phyloP scores from a whole-genome alignment of 257 asterid species.

The Lycium ferocissimum region DNA sequence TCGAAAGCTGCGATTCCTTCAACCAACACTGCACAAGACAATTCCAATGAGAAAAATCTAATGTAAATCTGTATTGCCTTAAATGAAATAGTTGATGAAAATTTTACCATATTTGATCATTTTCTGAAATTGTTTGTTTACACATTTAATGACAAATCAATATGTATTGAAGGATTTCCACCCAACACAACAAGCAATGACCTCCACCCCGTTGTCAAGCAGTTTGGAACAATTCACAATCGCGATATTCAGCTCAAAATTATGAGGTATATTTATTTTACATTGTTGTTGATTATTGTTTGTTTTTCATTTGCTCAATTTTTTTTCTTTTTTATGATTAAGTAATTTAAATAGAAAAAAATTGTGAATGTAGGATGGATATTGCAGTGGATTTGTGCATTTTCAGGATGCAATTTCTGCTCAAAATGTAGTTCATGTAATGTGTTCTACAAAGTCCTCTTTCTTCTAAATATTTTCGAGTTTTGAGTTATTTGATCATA shows the following conservation, averaged over 20 bases:
- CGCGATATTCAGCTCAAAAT: slow-evolving; percentile 52
- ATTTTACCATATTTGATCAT: not conserved
- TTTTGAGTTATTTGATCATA: not conserved
- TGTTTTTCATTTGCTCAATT: not conserved
- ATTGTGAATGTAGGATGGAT: slow-evolving; percentile 58
- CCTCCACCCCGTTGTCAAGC: slow-evolving; percentile 45
- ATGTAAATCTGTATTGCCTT: slow-evolving; percentile 33
- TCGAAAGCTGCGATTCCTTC: not conserved
- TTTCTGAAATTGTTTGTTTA: not conserved
- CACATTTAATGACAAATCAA: slow-evolving; percentile 39
- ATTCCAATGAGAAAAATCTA: not conserved
- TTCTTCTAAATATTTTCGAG: not conserved
- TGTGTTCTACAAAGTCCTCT: not conserved
- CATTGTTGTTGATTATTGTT: not conserved
- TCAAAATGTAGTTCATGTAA: slow-evolving; percentile 65
- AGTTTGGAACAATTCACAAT: slow-evolving; percentile 54
- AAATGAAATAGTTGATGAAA: not conserved
- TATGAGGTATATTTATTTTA: slow-evolving; percentile 45
- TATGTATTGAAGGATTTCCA: slow-evolving; percentile 62
- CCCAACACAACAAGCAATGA: slow-evolving; percentile 45
- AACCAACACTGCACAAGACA: not conserved
- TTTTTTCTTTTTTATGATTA: not conserved
- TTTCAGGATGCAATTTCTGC: slow-evolving; percentile 67
- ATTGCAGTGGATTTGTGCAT: slow-evolving; percentile 70
- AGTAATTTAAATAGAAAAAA: not conserved